Conservation (phyloP, 177 flowering plant genomes). For the Vitis hybrid region DNA sequence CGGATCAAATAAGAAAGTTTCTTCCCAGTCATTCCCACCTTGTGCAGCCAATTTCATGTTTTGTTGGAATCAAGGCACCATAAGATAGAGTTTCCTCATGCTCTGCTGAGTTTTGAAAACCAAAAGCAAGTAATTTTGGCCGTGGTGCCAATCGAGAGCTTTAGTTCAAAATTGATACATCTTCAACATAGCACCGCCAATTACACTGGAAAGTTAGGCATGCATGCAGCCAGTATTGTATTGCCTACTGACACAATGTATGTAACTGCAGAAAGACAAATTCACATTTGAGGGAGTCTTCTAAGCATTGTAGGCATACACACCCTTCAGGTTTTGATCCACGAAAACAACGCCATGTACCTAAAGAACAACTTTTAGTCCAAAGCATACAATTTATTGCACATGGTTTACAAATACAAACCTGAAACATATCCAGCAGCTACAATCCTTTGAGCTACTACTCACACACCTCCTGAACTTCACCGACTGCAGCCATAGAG, state of each 20-base stretch:
- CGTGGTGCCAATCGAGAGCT: no score
- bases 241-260: neutral
- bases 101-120: neutral
- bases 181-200: neutral
- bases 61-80: no score
- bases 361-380: neutral
- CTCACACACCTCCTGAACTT: conserved; percentile 40
- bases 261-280: neutral
- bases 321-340: neutral
- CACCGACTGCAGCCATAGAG: conserved; percentile 47
- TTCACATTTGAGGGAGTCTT: neutral
- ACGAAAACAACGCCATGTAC: neutral
- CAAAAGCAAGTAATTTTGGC: neutral
- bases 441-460: conserved; percentile 10
- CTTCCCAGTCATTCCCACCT: neutral
- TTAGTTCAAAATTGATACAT: neutral
- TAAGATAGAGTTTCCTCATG: no score
- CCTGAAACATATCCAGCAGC: conserved; percentile 5
- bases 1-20: neutral
- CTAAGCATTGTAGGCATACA: neutral
- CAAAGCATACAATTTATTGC: neutral
- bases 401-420: neutral
- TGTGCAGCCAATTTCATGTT: neutral
- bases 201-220: neutral
- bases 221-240: no score